A percentile compares a stretch with the other conserved stretches of the same genome.
These are phyloP conservation scores for Boletus pseudo-olivaceus DNA, from an alignment of 768 basidiomycete species.

Conservation along the genomic window DNA sequence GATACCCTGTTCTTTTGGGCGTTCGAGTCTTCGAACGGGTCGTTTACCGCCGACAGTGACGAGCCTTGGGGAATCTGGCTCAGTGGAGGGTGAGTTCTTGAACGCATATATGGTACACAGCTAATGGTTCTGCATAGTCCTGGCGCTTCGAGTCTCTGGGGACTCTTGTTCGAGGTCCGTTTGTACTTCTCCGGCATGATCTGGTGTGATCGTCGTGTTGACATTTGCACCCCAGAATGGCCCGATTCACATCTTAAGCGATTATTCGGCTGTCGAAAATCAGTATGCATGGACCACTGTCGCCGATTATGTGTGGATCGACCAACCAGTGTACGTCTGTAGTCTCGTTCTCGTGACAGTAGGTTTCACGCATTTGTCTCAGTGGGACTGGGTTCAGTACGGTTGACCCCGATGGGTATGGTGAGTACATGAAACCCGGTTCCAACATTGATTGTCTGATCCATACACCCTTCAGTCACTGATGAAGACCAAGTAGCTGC, in stretches of 20 bases:
- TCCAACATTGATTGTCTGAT: background rate
- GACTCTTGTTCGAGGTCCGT: constrained; percentile 57
- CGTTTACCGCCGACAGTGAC: constrained; percentile 41
- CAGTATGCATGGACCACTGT: constrained; percentile 53
- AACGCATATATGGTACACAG: background rate
- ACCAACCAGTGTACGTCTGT: constrained; percentile 54
- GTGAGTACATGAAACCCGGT: constrained; percentile 30
- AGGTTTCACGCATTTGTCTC: constrained; percentile 1
- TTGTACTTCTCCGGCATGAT: no score
- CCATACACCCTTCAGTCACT: constrained; percentile 34
- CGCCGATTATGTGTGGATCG: constrained; percentile 49
- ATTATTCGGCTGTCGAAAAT: constrained; percentile 49
- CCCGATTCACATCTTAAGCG: constrained; percentile 51
- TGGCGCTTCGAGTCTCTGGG: constrained; percentile 63
- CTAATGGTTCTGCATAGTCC: constrained; percentile 37
- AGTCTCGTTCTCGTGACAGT: background rate
- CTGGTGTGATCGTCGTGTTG: background rate
- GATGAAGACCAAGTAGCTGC: constrained; percentile 61
- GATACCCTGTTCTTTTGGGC: constrained; percentile 66
- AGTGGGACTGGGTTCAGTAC: constrained; percentile 66
- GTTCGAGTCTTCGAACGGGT: constrained; percentile 53
- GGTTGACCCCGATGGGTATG: constrained; percentile 53
- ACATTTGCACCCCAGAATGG: constrained; percentile 47
- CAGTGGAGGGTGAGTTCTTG: constrained; percentile 55
- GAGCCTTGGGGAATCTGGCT: constrained; percentile 74